Evolutionary conservation across 306 rosid species (phyloP), one percentile per base, ranked within the genome.

Genomic region (Quercus wislizeni): DNA sequence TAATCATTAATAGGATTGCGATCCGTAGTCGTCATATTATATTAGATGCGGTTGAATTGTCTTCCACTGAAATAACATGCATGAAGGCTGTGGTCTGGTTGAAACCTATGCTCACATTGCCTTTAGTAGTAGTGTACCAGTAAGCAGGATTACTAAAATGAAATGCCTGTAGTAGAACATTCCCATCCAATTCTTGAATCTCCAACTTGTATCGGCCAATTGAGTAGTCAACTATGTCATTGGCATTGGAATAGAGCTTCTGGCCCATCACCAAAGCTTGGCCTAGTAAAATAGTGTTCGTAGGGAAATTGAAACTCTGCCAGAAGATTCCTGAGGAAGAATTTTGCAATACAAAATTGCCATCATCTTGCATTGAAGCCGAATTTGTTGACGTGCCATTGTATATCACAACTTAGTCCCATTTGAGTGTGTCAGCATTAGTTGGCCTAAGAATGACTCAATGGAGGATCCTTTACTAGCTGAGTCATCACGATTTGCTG

Each of bases 291-390:
- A 83, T 69, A 6, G 84, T 76, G 31, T 84, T 76, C 17, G 87
- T 84, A 12, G 87, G 87, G 20, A 76, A 80, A 73, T 52, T 77
- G 73, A 80, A 80, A 73, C 84, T 84, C 67, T 67, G 28, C 87
- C 87, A 84, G 1, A 76, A 33, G 23, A 69, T 52, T 21, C 41
- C 52, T 7, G 73, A 46, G 31, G 20, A 30, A 2, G 76, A 67
- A 38, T 68, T 51, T 31, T 1, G 59, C 74, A 84, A 20, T 59
- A 84, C 43, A 15, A 84, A 76, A 71, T 80, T 80, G 3, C 87
- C 82, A 38, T 76, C 13, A 68, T 80, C 73, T 63, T 14, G 55
- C 82, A 84, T 80, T 19, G 51, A 55, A 54, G 87, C 87, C 1
- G 79, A 76, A 25, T 67, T 1, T 13, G 64, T 13, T 19, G 52